Percentiles rank a stretch among this genome's conserved stretches.
Evolutionary conservation across 768 basidiomycete species (phyloP).

Genomic region (Pleurotus tuber-regium): DNA sequence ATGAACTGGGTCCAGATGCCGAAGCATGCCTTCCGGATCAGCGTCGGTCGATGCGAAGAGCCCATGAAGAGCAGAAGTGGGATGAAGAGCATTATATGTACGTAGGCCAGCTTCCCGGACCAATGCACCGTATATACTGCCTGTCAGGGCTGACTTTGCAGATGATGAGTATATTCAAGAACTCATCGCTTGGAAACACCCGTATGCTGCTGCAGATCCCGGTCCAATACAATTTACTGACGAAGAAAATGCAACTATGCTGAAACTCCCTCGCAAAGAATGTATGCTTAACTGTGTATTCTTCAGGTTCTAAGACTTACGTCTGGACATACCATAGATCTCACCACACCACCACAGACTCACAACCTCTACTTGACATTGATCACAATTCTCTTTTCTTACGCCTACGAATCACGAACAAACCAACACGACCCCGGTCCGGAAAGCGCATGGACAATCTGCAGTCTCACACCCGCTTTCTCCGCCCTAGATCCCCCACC

Average conservation of each 20-base stretch:
- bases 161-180: constrained; percentile 77
- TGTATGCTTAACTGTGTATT: constrained; percentile 36
- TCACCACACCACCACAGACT: constrained; percentile 53
- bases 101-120: constrained; percentile 17
- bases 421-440: constrained; percentile 79
- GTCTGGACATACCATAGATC: constrained; percentile 41
- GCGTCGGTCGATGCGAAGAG: constrained; percentile 49
- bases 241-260: constrained; percentile 65
- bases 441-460: constrained; percentile 88
- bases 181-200: constrained; percentile 64
- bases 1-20: constrained; percentile 69
- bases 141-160: constrained; percentile 73
- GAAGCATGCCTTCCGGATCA: constrained; percentile 53
- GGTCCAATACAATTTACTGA: constrained; percentile 59
- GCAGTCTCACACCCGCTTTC: constrained; percentile 69
- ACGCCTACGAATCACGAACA: constrained; percentile 77
- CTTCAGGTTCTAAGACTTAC: background rate
- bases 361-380: constrained; percentile 68
- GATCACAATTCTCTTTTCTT: constrained; percentile 72
- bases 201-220: constrained; percentile 33
- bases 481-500: constrained; percentile 77
- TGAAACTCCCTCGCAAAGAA: constrained; percentile 55
- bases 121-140: background rate
- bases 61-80: constrained; percentile 75
- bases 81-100: constrained; percentile 86